Evolutionary conservation across 768 basidiomycete species (phyloP), one percentile per base, ranked within the genome.

Genomic region (Tylopilus subfusipes): DNA sequence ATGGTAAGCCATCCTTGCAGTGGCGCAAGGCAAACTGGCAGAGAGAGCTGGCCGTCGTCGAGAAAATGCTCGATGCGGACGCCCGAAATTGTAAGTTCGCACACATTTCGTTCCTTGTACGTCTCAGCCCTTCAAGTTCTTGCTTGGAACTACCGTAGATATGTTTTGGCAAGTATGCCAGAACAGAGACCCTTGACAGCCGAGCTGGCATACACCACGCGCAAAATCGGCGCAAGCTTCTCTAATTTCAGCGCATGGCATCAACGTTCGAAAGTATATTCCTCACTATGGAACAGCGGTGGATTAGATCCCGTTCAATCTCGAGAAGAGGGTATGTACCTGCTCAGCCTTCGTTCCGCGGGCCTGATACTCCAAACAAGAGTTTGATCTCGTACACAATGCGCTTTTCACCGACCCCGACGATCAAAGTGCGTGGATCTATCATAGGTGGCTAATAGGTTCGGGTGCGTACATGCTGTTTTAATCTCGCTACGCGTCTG

Each of bases 191-290:
- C 86, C 4, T 75, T 81, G 38, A 72, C 68, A 5, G 76, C 82
- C n/a, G 97, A 98, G 67, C 72, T 99, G 25, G 78, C 76, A 0
- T 98, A 91, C 66, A 98, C 97, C 3, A 84, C 81, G 42, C 82
- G 80, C 55, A 98, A 98, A 77, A 98, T 99, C 59, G 86, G 90
- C 69, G 76, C 86, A 46, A 98, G 92, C 65, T 94, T 98, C 67
- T 96, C 93, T 31, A 98, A 99, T 68, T 98, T 97, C 68, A 96
- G 93, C 58, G 97, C 97, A 21, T 99, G 97, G 97, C 97, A 99
- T 70, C 94, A 97, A 62, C 84, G 97, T 31, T 91, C 93, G 1
- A 96, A 93, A 65, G 76, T 93, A 9, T 75, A 90, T 27, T 66
- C 77, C 0, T 78, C 76, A 4, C 65, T 95, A 18, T 93, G 90